Conservation (phyloP, 2,329 filamentous ascomycete species). For the Aureobasidium sp. region DNA sequence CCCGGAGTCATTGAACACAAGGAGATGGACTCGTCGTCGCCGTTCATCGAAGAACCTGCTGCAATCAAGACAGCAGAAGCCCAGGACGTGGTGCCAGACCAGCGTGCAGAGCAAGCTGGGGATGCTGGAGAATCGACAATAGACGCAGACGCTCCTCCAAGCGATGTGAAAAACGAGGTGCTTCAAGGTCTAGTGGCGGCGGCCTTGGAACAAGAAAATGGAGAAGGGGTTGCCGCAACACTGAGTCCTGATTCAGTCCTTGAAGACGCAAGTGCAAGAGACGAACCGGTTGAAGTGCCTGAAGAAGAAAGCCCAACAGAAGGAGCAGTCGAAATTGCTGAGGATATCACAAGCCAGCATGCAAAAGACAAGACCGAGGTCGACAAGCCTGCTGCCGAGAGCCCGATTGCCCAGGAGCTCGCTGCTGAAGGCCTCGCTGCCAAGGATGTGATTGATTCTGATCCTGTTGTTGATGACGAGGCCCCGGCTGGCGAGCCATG, state of each 20-base stretch:
- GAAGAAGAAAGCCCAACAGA: too few relatives aligned
- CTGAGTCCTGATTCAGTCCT: background rate
- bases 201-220: background rate
- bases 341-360: background rate
- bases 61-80: background rate
- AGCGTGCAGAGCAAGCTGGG: background rate
- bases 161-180: too few relatives aligned
- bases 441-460: background rate
- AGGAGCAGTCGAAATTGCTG: too few relatives aligned
- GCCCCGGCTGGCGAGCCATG: background rate
- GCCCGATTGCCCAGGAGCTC: too few relatives aligned
- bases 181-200: background rate
- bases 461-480: background rate
- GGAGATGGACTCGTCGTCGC: background rate
- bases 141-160: background rate
- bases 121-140: background rate
- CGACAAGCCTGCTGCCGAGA: background rate
- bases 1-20: too few relatives aligned
- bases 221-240: too few relatives aligned
- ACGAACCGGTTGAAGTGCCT: background rate
- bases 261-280: background rate
- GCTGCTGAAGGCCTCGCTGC: background rate
- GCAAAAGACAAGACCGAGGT: background rate
- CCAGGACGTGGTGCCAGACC: too few relatives aligned
- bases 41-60: background rate